Evolutionary conservation across 805 yeast species (phyloP), one percentile per base, ranked within the genome.

Genomic region (Kluyveromyces lactis): DNA sequence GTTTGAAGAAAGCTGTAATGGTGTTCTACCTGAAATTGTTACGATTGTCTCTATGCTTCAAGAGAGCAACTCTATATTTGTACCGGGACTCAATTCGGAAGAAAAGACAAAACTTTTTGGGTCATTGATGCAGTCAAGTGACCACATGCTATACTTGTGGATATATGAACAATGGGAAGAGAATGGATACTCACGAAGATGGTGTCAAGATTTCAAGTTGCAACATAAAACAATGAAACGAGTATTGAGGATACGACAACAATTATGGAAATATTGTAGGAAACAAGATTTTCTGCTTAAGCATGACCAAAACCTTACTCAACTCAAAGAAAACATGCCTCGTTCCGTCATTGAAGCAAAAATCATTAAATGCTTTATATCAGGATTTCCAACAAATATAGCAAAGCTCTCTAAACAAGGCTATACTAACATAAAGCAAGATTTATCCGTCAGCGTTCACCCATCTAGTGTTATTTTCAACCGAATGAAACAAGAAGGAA

Each of bases 171-270:
- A 78, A 46, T 90, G 95, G 94, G 69, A 55, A 4, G 77, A 75
- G 4, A 71, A 71, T 26, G 84, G 81, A 1, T 79, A 65, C 53
- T 79, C 94, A 1, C 66, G 66, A 18, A 72, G 75, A 35, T 90
- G 97, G 97, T 89, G 97, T 52, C 72, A 69, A 44, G 95, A 87
- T 49, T 81, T 85, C 52, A 86, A 75, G 52, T 54, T 90, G 2
- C 95, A 89, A 52, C 80, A 77, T 58, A 74, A 83, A 49, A 74
- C 92, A 0, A 60, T 90, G 58, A 67, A 64, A 33, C 63, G 94
- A 38, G 87, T 79, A 0, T 64, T 74, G 40, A 86, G 81, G 37
- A 79, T 89, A 2, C 64, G 90, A 26, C 71, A 72, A 24, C 97
- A 90, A 53, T 56, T 90, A 21, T 71, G 68, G 31, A 60, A 70